Conservation (phyloP, 2,329 filamentous ascomycete genomes). For the Microdochium trichocladiopsis region DNA sequence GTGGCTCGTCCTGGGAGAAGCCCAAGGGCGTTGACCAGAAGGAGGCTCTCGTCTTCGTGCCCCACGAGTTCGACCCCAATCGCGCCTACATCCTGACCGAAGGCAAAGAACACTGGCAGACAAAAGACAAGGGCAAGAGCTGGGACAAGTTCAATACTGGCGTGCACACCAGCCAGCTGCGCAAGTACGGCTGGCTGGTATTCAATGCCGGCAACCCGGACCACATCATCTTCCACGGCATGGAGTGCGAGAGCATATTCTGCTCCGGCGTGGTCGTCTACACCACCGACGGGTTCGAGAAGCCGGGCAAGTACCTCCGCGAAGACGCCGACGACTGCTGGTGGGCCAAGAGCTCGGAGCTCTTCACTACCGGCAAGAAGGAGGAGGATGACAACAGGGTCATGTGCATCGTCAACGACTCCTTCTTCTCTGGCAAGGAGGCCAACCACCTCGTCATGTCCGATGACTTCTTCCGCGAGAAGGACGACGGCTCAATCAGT, state of each 20-base stretch:
- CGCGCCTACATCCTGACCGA: conserved; percentile 75
- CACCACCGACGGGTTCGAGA: conserved; percentile 79
- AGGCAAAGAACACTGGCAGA: conserved; percentile 70
- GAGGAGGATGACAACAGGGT: conserved; percentile 63
- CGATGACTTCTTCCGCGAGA: conserved; percentile 70
- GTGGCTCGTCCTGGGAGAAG: conserved; percentile 68
- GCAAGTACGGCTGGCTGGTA: conserved; percentile 43
- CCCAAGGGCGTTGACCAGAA: conserved; percentile 59
- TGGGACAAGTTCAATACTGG: conserved; percentile 71
- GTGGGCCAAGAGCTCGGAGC: conserved; percentile 74
- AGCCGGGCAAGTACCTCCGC: conserved; percentile 55
- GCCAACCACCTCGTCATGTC: conserved; percentile 76
- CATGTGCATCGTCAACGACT: conserved; percentile 72
- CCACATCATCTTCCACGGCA: conserved; percentile 78
- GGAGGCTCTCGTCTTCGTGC: conserved; percentile 54
- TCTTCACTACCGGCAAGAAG: conserved; percentile 64
- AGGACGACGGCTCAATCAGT: conserved; percentile 35
- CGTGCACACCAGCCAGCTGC: conserved; percentile 46
- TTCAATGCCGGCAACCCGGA: conserved; percentile 83
- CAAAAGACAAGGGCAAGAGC: conserved; percentile 71
- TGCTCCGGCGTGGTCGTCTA: conserved; percentile 63
- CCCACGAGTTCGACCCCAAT: conserved; percentile 72
- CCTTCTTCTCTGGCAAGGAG: conserved; percentile 61
- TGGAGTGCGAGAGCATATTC: conserved; percentile 57
- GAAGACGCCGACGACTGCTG: conserved; percentile 68